Base-by-base conservation (phyloP, 2,329 filamentous ascomycete genomes). In the Pseudopithomyces maydicus region DNA sequence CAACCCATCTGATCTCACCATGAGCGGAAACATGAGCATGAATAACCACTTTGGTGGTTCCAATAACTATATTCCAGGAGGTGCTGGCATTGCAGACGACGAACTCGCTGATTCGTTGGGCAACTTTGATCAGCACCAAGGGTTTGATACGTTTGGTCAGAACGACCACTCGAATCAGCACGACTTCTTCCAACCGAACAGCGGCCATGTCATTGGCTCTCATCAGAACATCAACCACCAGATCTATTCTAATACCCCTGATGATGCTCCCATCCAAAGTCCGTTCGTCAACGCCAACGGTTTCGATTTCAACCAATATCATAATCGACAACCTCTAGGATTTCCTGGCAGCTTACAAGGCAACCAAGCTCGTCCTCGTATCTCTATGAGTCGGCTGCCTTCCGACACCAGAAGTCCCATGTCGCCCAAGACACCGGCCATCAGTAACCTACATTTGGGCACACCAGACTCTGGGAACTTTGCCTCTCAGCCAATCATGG, bases 231-330 rank as follows among this genome's bases (percentile, higher is more conserved):
- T 92, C 71, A 89, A 90, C 63, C 75, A 90, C 62, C 75, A 77
- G 70, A 87, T 91, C 59, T 98, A 90, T 77, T 97, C 94, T 19
- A 91, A 91, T 74, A 97, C 93, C 1, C 93, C 94, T 3, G 94
- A 98, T 59, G 92, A 92, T 51, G 90, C 92, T 52, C 92, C 94
- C 6, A 94, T 97, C 58, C 91, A 96, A 71, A 97, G 92, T 68
- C 94, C 94, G 0, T 97, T 92, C 70, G 85, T 90, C 41, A 86
- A 90, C 52, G 81, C 79, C 1, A 64, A 67, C 66, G 88, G 85
- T 70, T 95, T 93, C 80, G 89, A 88, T 77, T 90, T 90, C 70
- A 83, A 83, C 35, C 90, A 92, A 63, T 96, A 92, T 74, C 85
- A 85, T 56, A 80, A 80, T 69, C 88, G 90, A 68, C 84, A 87